These are phyloP conservation scores for Phragmites australis DNA, from an alignment of 176 grass and related monocot species.

Conservation along the genomic window DNA sequence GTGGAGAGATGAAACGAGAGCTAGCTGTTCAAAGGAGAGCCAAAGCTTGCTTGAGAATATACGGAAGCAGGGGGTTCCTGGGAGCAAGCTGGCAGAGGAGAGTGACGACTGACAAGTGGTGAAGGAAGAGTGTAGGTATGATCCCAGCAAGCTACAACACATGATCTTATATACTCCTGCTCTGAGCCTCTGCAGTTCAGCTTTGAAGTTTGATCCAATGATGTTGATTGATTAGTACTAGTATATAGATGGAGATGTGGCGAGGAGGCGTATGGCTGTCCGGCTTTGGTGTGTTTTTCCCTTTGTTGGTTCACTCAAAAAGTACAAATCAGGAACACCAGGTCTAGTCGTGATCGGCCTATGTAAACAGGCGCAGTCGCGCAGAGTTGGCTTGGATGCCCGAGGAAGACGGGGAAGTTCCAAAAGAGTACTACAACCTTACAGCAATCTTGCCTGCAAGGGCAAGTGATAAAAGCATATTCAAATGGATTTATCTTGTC, in stretches of 20 bases:
- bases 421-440: conserved; percentile 21
- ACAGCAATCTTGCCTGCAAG: neutral
- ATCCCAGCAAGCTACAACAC: neutral
- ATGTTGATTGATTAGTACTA: conserved; percentile 44
- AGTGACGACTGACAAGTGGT: conserved; percentile 10
- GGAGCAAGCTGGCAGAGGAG: neutral
- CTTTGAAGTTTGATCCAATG: conserved; percentile 44
- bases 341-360: conserved; percentile 45
- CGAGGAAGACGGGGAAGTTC: conserved; percentile 41
- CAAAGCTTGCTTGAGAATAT: conserved; percentile 5
- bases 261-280: neutral
- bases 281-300: neutral
- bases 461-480: neutral
- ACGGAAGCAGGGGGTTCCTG: neutral
- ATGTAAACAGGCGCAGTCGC: neutral
- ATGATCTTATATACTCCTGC: neutral
- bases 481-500: neutral
- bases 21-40: neutral
- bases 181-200: conserved; percentile 4
- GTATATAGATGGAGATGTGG: conserved; percentile 13
- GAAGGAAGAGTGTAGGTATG: neutral
- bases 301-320: conserved; percentile 51
- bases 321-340: conserved; percentile 21
- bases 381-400: neutral
- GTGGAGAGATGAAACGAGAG: no score